Evolutionary conservation across 768 basidiomycete genomes (phyloP), one percentile per base, ranked within the genome.

Genomic region (Suillus ampliporus): DNA sequence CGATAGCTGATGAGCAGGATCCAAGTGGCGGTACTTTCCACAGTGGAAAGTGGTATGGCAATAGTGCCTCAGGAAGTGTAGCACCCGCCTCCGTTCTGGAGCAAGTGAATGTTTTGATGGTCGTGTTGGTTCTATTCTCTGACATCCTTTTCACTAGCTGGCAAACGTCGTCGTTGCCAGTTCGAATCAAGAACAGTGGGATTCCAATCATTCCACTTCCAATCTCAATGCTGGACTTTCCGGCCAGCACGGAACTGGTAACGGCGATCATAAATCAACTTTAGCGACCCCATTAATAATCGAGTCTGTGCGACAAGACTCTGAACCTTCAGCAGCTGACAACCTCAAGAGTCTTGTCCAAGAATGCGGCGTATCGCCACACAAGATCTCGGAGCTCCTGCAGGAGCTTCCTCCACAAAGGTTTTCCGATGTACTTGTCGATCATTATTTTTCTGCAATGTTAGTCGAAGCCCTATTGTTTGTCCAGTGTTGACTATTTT

Each of bases 351-450:
- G 87, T 50, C 83, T 98, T 40, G 89, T 97, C 41, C 90, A 92
- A 75, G 95, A 98, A 73, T 98, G 92, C 73, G 95, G 95, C 7
- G 93, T 96, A 41, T 87, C 90, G 19, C 92, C 95, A 1, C 91
- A 94, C 64, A 95, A 95, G 75, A 89, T 98, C 50, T 87, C 90
- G 1, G 95, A 97, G 71, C 84, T 98, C 11, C 80, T 96, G 21
- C 88, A 92, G 71, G 95, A 97, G 68, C 83, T 98, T 48, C 95
- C 95, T 51, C 90, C 92, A 5, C 85, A 85, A 60, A 80, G 86
- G 57, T 82, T 89, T 28, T 89, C 91, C 4, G 89, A 93, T 68
- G 86, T 86, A 35, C 86, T 97, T 23, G 82, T 97, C 63, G 89
- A 95, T 69, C 89, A 91, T 74, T 96, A 93, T 67, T 94, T 94